phyloP scores from a whole-genome alignment of 768 basidiomycete genomes.

The Mycena filopes region DNA sequence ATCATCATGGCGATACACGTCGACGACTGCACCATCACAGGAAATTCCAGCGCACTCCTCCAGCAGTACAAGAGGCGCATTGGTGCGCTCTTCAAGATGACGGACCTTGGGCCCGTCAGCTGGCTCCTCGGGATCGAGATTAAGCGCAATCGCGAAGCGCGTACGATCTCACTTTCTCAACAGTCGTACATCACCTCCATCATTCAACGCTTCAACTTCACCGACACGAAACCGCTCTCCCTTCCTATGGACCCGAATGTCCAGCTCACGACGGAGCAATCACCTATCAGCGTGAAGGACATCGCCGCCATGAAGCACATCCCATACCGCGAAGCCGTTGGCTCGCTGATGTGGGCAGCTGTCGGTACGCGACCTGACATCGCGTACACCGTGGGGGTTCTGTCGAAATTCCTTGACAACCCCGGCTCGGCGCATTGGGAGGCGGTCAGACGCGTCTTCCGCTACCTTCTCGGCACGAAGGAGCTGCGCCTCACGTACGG shows the following conservation, averaged over 20 bases:
- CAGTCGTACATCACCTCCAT: conserved; percentile 32
- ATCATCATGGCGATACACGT: conserved; percentile 27
- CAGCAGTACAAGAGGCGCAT: conserved; percentile 16
- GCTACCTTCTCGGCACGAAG: conserved; percentile 38
- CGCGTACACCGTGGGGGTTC: too few species aligned
- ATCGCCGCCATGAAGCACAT: neutral
- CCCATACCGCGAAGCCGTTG: neutral
- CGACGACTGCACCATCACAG: conserved; percentile 31
- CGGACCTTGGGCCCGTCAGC: conserved; percentile 19
- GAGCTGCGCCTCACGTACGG: conserved; percentile 38
- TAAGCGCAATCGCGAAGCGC: too few species aligned
- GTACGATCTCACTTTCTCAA: conserved; percentile 39
- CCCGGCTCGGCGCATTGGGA: too few species aligned
- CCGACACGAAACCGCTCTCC: neutral
- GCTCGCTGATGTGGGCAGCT: too few species aligned
- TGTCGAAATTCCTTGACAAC: too few species aligned
- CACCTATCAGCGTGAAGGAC: neutral
- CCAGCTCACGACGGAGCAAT: neutral
- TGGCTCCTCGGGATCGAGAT: conserved; percentile 41
- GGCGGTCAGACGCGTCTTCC: conserved; percentile 40
- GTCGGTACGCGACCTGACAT: too few species aligned
- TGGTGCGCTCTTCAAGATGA: conserved; percentile 11
- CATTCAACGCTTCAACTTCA: conserved; percentile 35
- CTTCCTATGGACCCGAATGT: neutral
- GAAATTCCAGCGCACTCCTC: neutral